Conservation (phyloP, 768 basidiomycete species). For the Sistotremastrum suecicum region DNA sequence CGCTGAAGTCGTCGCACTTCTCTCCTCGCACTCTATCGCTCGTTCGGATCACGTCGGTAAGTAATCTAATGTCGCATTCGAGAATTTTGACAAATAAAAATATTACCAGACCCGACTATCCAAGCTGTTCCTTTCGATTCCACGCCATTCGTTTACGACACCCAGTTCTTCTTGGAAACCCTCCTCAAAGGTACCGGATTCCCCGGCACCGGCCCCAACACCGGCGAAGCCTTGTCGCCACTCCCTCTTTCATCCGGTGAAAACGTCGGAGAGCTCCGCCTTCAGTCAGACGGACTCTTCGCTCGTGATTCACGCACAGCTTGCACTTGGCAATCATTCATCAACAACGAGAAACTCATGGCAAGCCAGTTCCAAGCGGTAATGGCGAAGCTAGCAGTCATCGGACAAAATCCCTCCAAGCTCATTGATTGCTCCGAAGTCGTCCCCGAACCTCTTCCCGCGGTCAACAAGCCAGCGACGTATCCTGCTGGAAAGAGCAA, state of each 20-base stretch:
- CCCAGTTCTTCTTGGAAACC: conserved; percentile 20
- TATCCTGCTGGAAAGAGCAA: conserved; percentile 1
- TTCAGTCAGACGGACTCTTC: conserved; percentile 8
- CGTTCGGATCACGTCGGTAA: conserved; percentile 4
- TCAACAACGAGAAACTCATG: conserved; percentile 10
- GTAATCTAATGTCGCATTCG: background rate
- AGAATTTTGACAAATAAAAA: background rate
- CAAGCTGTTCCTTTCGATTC: conserved; percentile 19
- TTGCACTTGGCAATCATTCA: conserved; percentile 10
- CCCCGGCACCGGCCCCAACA: conserved; percentile 12
- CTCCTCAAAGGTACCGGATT: conserved; percentile 13
- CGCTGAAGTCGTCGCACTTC: conserved; percentile 21
- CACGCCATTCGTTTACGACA: conserved; percentile 18
- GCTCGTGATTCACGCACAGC: conserved; percentile 8
- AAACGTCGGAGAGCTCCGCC: conserved; percentile 9
- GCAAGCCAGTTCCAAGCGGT: conserved; percentile 6
- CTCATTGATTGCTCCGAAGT: conserved; percentile 9
- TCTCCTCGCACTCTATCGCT: conserved; percentile 18
- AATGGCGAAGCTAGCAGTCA: conserved; percentile 8
- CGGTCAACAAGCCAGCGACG: conserved; percentile 3
- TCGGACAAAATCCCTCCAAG: conserved; percentile 4
- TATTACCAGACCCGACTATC: conserved; percentile 7
- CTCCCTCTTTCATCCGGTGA: background rate
- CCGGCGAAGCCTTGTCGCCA: conserved; percentile 8
- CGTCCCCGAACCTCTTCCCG: conserved; percentile 4